Conservation (phyloP, 2,329 filamentous ascomycete genomes). For the Beauveria rudraprayagi region DNA sequence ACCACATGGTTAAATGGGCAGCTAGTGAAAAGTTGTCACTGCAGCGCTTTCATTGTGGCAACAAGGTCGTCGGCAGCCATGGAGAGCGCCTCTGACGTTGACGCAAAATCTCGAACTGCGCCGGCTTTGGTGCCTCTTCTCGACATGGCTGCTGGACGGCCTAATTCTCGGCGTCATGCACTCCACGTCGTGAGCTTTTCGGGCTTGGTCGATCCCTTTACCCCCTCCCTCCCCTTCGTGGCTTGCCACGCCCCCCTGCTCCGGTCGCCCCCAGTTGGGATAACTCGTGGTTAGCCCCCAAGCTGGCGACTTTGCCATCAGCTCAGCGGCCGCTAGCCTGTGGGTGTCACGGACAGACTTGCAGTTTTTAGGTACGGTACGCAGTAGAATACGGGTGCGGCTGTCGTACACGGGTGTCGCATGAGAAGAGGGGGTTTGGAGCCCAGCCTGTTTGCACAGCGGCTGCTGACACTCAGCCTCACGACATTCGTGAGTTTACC, state of each 20-base stretch:
- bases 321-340: too few relatives aligned
- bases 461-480: too few relatives aligned
- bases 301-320: neutral
- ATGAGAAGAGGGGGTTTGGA: too few relatives aligned
- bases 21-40: too few relatives aligned
- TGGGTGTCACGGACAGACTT: too few relatives aligned
- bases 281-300: neutral
- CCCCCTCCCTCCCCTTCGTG: neutral
- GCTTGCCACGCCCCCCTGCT: neutral
- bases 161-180: slow-evolving; percentile 18
- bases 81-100: slow-evolving; percentile 1
- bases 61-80: neutral
- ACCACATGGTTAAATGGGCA: neutral
- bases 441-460: too few relatives aligned
- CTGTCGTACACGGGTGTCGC: too few relatives aligned
- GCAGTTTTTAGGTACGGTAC: too few relatives aligned
- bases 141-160: slow-evolving; percentile 8
- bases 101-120: neutral
- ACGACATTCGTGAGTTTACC: too few relatives aligned
- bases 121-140: neutral
- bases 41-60: neutral
- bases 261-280: neutral
- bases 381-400: too few relatives aligned
- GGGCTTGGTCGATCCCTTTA: slow-evolving; percentile 2
- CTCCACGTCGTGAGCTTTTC: slow-evolving; percentile 8